phyloP scores from a whole-genome alignment of 2,329 filamentous ascomycete species.

The Cladosporium sp. region DNA sequence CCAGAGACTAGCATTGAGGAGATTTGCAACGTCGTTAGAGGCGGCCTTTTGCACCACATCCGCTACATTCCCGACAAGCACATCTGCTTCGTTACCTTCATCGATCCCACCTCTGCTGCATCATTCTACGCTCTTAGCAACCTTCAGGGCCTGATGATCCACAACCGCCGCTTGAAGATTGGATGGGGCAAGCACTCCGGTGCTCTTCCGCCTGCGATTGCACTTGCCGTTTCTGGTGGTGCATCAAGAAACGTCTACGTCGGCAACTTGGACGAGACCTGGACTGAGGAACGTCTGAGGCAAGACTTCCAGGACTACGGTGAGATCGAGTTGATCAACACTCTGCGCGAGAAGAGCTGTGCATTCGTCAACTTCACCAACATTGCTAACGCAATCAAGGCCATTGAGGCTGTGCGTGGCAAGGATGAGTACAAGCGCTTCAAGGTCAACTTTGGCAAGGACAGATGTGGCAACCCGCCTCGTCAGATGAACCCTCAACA shows the following conservation, averaged over 20 bases:
- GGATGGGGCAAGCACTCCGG: conserved; percentile 99
- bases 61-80: conserved; percentile 99
- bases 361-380: conserved; percentile 99
- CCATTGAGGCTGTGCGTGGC: conserved; percentile 90
- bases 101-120: conserved; percentile 93
- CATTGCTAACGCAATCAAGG: conserved; percentile 99
- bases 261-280: conserved; percentile 93
- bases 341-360: conserved; percentile 96
- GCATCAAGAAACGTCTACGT: conserved; percentile 99
- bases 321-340: conserved; percentile 96
- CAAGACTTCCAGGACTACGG: conserved; percentile 97
- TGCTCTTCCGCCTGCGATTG: conserved; percentile 90
- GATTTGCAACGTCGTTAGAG: conserved; percentile 97
- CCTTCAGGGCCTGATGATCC: conserved; percentile 96
- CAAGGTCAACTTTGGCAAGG: conserved; percentile 99
- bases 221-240: conserved; percentile 89
- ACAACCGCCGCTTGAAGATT: conserved; percentile 96
- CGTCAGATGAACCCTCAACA: conserved; percentile 67
- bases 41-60: conserved; percentile 93
- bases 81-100: conserved; percentile 99
- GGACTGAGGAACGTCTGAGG: conserved; percentile 91
- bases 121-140: conserved; percentile 98
- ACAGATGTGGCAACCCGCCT: conserved; percentile 93
- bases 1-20: conserved; percentile 98
- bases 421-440: conserved; percentile 97